Percentiles rank a stretch among this genome's conserved stretches.
Evolutionary conservation across 2,329 filamentous ascomycete species (phyloP).

Genomic region (Talaromyces sp.): DNA sequence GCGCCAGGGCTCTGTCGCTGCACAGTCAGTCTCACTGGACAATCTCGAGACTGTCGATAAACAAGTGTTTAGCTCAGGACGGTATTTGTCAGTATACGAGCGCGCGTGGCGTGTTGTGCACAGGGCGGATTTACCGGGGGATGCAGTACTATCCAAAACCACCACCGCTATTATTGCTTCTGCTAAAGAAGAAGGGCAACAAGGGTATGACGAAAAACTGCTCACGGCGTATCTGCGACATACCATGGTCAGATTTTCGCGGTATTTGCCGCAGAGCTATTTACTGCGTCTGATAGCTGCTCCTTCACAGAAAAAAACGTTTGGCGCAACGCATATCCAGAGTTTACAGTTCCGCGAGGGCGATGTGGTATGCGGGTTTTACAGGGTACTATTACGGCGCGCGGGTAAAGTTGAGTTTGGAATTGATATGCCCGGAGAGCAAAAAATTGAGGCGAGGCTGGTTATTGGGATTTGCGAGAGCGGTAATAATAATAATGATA

Average conservation of each 20-base stretch:
- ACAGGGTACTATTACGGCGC: constrained; percentile 23
- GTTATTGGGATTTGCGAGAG: constrained; percentile 17
- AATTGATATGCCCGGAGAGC: constrained; percentile 16
- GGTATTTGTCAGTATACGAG: constrained; percentile 1
- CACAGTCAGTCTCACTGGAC: not conserved
- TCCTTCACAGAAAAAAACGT: constrained; percentile 17
- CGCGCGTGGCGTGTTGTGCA: constrained; percentile 4
- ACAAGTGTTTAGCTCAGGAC: constrained; percentile 1
- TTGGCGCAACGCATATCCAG: constrained; percentile 21
- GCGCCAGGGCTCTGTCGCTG: not conserved
- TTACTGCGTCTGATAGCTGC: constrained; percentile 20
- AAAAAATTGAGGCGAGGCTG: constrained; percentile 18
- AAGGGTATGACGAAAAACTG: constrained; percentile 14
- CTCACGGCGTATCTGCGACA: constrained; percentile 27
- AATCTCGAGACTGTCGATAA: not conserved
- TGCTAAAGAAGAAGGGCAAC: too few species aligned
- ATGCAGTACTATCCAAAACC: not conserved
- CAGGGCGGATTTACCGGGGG: not conserved
- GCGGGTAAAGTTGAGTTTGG: constrained; percentile 28
- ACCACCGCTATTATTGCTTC: not conserved
- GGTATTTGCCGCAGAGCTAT: constrained; percentile 26
- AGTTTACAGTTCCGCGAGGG: constrained; percentile 24
- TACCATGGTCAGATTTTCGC: constrained; percentile 30
- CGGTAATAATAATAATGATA: constrained; percentile 8
- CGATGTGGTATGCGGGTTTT: constrained; percentile 29